Conservation (phyloP, 1,139 yeast genomes). For the Candida glucosophila region DNA sequence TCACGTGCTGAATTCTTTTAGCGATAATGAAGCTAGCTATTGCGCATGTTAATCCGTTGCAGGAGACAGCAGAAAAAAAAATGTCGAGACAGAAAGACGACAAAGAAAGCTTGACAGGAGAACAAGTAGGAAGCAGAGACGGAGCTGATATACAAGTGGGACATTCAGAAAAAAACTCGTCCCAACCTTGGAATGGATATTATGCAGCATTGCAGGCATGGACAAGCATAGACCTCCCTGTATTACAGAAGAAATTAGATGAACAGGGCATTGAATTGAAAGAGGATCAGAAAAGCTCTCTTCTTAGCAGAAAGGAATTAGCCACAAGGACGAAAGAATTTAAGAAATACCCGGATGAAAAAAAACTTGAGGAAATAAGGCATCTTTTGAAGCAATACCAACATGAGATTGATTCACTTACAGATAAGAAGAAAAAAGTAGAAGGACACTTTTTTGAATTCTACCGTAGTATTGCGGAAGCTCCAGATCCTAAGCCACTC, state of each 20-base stretch:
- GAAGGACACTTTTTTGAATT: constrained; percentile 69
- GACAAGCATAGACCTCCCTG: constrained; percentile 65
- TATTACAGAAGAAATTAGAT: constrained; percentile 65
- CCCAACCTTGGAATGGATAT: no score
- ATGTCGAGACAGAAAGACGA: no score
- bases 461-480: constrained; percentile 73
- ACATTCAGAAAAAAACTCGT: no score
- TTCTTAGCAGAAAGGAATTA: constrained; percentile 62
- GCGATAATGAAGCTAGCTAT: no score
- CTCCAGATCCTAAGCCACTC: constrained; percentile 87
- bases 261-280: constrained; percentile 66
- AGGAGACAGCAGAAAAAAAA: no score
- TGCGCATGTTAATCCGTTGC: no score
- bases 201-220: constrained; percentile 66
- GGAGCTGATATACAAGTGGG: no score
- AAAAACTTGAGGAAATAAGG: constrained; percentile 60
- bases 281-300: constrained; percentile 58
- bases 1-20: no score
- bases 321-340: constrained; percentile 80
- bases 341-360: constrained; percentile 58
- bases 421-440: constrained; percentile 66
- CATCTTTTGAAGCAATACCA: constrained; percentile 73
- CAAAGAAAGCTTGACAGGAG: no score
- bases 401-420: constrained; percentile 74
- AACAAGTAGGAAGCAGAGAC: no score